Conservation (phyloP, 305 asterid genomes). For the Caryopteris hybrid region DNA sequence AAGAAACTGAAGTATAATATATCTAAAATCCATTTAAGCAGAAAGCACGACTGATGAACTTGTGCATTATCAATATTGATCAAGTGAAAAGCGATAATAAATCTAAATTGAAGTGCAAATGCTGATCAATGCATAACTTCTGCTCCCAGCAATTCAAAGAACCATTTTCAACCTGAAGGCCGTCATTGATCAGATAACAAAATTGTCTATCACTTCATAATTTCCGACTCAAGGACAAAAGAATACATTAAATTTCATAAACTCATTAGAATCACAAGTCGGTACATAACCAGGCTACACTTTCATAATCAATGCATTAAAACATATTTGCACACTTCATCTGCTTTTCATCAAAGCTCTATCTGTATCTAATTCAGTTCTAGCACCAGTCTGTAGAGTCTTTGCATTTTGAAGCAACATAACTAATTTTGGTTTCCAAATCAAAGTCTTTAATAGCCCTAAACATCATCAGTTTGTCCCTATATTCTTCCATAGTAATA, state of each 20-base stretch:
- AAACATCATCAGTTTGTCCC: too few relatives aligned
- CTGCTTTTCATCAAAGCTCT: background rate
- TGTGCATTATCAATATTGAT: background rate
- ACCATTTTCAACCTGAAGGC: background rate
- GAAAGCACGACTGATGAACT: background rate
- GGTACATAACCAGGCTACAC: background rate
- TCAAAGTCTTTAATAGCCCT: background rate
- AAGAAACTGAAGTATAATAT: background rate
- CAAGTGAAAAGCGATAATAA: background rate
- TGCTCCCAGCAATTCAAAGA: constrained; percentile 1
- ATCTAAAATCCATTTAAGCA: background rate
- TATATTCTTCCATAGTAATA: too few relatives aligned
- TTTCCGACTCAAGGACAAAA: background rate
- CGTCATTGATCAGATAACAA: background rate
- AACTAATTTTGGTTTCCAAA: background rate
- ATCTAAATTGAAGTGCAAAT: background rate
- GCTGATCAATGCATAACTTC: background rate
- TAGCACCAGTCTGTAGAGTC: background rate
- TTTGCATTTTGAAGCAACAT: background rate
- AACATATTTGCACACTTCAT: background rate
- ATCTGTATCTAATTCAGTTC: background rate
- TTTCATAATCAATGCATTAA: background rate
- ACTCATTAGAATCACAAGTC: background rate
- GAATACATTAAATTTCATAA: background rate
- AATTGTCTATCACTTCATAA: background rate